Base-by-base conservation (phyloP, 306 rosid genomes). In the Rosa multiflora region DNA sequence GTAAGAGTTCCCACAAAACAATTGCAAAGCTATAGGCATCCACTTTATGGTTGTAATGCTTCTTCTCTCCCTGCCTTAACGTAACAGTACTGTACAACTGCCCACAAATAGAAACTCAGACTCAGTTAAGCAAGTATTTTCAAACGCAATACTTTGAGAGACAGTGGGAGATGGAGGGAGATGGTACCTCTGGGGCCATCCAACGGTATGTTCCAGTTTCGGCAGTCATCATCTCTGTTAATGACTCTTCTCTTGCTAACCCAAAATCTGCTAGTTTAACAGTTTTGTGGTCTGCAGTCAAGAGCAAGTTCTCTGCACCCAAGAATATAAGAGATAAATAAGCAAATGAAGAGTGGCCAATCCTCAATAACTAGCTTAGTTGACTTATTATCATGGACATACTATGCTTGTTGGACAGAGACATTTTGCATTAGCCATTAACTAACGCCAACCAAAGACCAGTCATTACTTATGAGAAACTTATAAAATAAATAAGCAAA, bases 161-260 rank as follows among this genome's bases (percentile, higher is more conserved):
- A 76, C 5, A 13, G 21, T 21, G 15, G 55, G 72, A 70, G 55
- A 74, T 26, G 75, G 18, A 80, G 46, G 72, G 67, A 72, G 78
- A 35, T 42, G 40, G 55, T 87, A 94, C 98, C 97, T 94, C 98
- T 4, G 98, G 97, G 52, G 97, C 98, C 98, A 94, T 92, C 98
- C 98, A 94, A 74, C 97, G 97, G 86, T 94, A 94, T 0, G 97
- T 94, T 63, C 98, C 97, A 2, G 97, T 94, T 88, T 94, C 98
- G 9, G 97, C 98, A 0, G 98, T 92, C 98, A 94, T 94, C 95
- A 91, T 94, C 88, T 94, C 97, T 32, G 97, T 94, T 70, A 94
- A 82, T 12, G 98, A 85, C 85, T 94, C 98, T 81, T 94, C 98
- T 86, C 97, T 88, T 26, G 97, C 97, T 85, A 92, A 89, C 70